Base-by-base conservation (phyloP, 192 early-diverging fungal genomes). In the Coemansia asiatica region DNA sequence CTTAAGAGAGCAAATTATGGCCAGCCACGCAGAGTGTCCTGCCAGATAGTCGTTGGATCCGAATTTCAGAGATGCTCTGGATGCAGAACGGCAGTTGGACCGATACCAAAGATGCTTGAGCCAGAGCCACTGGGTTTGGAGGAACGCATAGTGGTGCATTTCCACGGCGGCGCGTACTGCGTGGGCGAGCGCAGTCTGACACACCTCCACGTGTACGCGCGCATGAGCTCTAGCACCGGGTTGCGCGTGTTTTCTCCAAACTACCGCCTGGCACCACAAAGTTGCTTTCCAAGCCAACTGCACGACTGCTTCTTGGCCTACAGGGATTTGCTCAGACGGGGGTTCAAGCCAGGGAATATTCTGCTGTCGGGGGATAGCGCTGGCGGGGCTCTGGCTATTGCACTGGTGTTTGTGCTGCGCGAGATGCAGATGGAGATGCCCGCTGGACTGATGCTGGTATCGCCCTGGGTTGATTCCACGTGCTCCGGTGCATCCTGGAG, bases 261-360 rank as follows among this genome's bases (percentile, higher is more conserved):
- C 69, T 81, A 81, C 69, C 69, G 72, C 2, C 60, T 81, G 33
- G 72, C 78, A 0, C 78, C 78, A 7, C 56, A 61, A 0, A 33
- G 64, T 35, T 69, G 69, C 55, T 81, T 75, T 46, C 78, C 78
- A 21, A 74, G 87, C 54, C 92, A 90, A 29, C 64, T 97, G 9
- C 84, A 91, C 31, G 95, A 97, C 78, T 87, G 89, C 46, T 59
- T 95, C 31, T 83, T 89, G 29, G 87, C 91, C 0, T 95, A 93
- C 71, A 57, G 85, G 6, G 87, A 84, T 50, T 76, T 96, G 5
- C 66, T 90, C 31, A n/a, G 33, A 15, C 50, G 50, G 2, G 81
- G 81, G 4, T 83, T 77, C 35, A 54, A 61, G 54, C 75, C 81
- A 2, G 53, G 69, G 27, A 74, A 77, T 21, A 74, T 83, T 19